Evolutionary conservation across 192 early-diverging fungal genomes (phyloP).

Genomic region (Coemansia brasiliensis): DNA sequence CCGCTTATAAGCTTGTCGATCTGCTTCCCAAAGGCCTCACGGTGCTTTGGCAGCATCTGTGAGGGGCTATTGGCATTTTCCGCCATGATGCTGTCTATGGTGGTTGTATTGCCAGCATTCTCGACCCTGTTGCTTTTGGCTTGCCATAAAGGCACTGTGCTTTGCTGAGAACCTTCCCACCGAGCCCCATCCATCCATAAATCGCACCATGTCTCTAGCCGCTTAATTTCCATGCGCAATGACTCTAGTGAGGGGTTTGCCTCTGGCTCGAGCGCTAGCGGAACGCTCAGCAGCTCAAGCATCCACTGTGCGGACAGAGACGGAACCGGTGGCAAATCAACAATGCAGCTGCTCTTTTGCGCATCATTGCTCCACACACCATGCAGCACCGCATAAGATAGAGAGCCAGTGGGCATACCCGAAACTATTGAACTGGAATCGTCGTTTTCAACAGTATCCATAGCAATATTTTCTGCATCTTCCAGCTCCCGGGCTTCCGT

Average conservation of each 20-base stretch:
- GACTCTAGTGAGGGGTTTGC: constrained; percentile 18
- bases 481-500: too few species aligned
- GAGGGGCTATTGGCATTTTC: not conserved
- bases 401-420: not conserved
- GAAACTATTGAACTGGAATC: constrained; percentile 9
- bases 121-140: not conserved
- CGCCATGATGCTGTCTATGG: not conserved
- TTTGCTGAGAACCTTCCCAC: constrained; percentile 14
- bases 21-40: constrained; percentile 20
- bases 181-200: constrained; percentile 27
- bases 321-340: constrained; percentile 21
- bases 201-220: constrained; percentile 42
- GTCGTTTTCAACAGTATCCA: not conserved
- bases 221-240: constrained; percentile 34
- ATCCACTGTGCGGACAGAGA: constrained; percentile 47
- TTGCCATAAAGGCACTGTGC: constrained; percentile 18
- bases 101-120: not conserved
- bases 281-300: constrained; percentile 45
- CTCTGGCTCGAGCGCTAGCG: constrained; percentile 30
- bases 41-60: constrained; percentile 16
- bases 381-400: constrained; percentile 35
- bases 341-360: not conserved
- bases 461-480: too few species aligned
- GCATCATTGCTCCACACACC: constrained; percentile 32
- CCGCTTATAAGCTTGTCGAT: constrained; percentile 40